Base-by-base conservation (phyloP, 1,284 basidiomycete genomes). In the Schizopora paradoxa region DNA sequence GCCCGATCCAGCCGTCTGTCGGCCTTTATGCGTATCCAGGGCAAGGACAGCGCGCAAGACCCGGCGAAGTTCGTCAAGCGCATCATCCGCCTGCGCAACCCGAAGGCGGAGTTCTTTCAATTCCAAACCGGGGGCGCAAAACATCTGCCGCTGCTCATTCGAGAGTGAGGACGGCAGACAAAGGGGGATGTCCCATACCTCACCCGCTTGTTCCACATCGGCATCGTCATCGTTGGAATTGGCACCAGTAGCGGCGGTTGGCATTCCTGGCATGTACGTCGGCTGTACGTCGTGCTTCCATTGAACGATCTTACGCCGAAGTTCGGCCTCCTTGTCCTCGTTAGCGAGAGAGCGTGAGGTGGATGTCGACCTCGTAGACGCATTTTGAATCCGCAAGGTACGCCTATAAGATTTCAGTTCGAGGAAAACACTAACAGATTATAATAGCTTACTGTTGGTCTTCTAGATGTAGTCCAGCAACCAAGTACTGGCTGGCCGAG, bases 401-500 rank as follows among this genome's bases (percentile, higher is more conserved):
- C 37, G 37, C n/a, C 37, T 40, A 26, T 16, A 40, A 23, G 6
- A 2, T 4, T 11, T 22, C 10, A 23, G 14, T 18, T 23, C 21
- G 6, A 40, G 25, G 18, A 35, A 13, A 13, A 34, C 32, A 14
- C 18, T 5, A 10, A 40, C 11, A n/a, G 26, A 23, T 7, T 21
- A n/a, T 39, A 21, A 21, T 7, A 26, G 48, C 49, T 31, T 32
- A 51, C 49, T 48, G 45, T 35, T 42, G 34, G 11, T 47, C 37
- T 31, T 51, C 49, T 1, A 51, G n/a, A 16, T 43, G 32, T 2
- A 51, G 7, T 8, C 46, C 49, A 2, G 38, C 11, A 18, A 19
- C 19, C 11, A 51, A 25, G 22, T 47, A 42, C 10, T 23, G n/a
- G n/a, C 46, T 43, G 5, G 45, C 38, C 6, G 49, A 34, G 5